phyloP scores from a whole-genome alignment of 1,284 basidiomycete genomes.

The Volvariella surrecta region DNA sequence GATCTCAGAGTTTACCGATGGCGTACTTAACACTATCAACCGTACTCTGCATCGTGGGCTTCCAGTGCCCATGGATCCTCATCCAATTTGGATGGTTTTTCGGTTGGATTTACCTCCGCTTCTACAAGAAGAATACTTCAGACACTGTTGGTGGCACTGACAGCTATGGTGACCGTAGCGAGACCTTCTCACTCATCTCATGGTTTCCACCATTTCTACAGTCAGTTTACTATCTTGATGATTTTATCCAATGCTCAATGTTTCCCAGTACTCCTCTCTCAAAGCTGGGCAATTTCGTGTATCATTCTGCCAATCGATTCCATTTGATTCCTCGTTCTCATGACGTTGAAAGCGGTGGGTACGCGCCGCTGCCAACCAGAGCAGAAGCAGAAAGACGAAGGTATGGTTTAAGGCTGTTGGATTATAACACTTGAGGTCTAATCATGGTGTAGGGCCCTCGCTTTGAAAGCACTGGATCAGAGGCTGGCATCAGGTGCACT shows the following conservation, averaged over 20 bases:
- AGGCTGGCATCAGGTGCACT: constrained; percentile 56
- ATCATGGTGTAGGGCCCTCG: constrained; percentile 59
- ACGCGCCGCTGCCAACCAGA: constrained; percentile 73
- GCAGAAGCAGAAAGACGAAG: constrained; percentile 83
- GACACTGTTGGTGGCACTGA: constrained; percentile 52
- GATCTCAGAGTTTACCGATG: constrained; percentile 78
- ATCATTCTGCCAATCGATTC: constrained; percentile 65
- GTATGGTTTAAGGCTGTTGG: constrained; percentile 28
- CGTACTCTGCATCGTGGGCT: constrained; percentile 80
- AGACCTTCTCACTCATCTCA: constrained; percentile 91
- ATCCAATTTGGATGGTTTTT: constrained; percentile 99
- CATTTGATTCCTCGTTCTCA: constrained; percentile 66
- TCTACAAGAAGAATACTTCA: constrained; percentile 80
- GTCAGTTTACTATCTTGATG: constrained; percentile 34
- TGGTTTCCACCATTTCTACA: constrained; percentile 96
- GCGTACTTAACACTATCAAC: constrained; percentile 89
- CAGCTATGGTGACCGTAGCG: constrained; percentile 85
- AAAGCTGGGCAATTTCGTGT: constrained; percentile 60
- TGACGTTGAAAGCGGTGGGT: constrained; percentile 69
- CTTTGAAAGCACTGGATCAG: constrained; percentile 93
- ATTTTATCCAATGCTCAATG: constrained; percentile 10
- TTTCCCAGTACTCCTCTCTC: constrained; percentile 53
- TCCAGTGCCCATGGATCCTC: constrained; percentile 90
- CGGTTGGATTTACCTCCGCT: constrained; percentile 90
- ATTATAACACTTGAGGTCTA: too few species aligned